Base-by-base conservation (phyloP, 1,284 basidiomycete species). In the Ganoderma resinaceum region DNA sequence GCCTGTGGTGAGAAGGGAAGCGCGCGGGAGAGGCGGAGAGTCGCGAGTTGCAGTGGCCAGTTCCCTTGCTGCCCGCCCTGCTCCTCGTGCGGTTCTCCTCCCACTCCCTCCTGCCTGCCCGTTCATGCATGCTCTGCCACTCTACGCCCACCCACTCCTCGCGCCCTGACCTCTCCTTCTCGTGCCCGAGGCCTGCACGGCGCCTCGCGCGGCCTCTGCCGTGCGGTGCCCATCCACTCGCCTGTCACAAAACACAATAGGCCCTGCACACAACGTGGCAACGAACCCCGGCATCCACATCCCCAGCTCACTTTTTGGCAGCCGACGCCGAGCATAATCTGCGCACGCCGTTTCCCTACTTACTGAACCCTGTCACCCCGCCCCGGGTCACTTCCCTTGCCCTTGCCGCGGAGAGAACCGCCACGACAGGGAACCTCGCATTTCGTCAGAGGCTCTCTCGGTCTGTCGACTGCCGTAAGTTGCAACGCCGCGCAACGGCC, bases 91-190 rank as follows among this genome's bases (percentile, higher is more conserved):
- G 37, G 35, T 49, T 64, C 65, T 40, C 61, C 65, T 70, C 68
- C 23, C 66, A 59, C 37, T 46, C 43, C 43, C 43, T 46, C 61
- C 72, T 65, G 76, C 77, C 76, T 75, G 68, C 74, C 74, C 67
- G 75, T 65, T 67, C 64, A 71, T 76, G 78, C 78, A 73, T 79
- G 78, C 57, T 57, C 68, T 66, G 60, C 68, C 69, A 64, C 66
- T 58, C 65, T 66, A 26, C 23, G 40, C 33, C 64, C 61, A 49
- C 63, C 55, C 63, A 53, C 43, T 14, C 67, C 68, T 64, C 52
- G 55, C 68, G n/a, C 49, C 18, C 55, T 63, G 64, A 59, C 66
- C 38, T 60, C 53, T 63, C 59, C 33, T 49, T 58, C 67, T 62
- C 49, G 55, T 42, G 49, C 40, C n/a, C n/a, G 57, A 52, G 53